Evolutionary conservation across 179 eudicot species (phyloP).

Genomic region (Silene vulgaris): DNA sequence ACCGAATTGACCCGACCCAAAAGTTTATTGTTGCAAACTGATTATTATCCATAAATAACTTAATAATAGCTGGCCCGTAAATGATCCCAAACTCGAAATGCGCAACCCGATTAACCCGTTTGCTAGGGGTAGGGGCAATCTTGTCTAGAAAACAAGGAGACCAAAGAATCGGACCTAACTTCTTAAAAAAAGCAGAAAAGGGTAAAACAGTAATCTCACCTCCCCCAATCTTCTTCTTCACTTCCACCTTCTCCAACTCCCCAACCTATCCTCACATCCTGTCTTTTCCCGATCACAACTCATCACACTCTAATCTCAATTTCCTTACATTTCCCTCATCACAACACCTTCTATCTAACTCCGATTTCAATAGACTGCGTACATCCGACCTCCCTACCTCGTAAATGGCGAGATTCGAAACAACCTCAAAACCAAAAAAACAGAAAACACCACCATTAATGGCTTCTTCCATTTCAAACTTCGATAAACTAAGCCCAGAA

Average conservation of each 20-base stretch:
- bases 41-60: no score
- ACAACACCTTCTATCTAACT: neutral
- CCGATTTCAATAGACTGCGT: no score
- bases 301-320: neutral
- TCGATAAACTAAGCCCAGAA: constrained; percentile 66
- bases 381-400: neutral
- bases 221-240: constrained; percentile 7
- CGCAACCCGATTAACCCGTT: no score
- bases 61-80: no score
- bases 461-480: constrained; percentile 21
- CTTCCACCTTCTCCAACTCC: constrained; percentile 13
- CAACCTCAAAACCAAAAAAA: constrained; percentile 42
- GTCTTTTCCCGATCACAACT: neutral
- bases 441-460: constrained; percentile 28
- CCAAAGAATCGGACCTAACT: constrained; percentile 26
- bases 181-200: constrained; percentile 28
- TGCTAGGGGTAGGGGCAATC: constrained; percentile 24
- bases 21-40: no score
- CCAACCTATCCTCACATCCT: constrained; percentile 7
- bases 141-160: constrained; percentile 26
- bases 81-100: no score
- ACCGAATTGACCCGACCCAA: no score
- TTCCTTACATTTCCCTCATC: neutral
- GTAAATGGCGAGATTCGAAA: constrained; percentile 5
- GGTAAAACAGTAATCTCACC: constrained; percentile 34